These are phyloP conservation scores for Fistulinella cinereoalba DNA, from an alignment of 1,284 basidiomycete genomes.

Conservation along the genomic window DNA sequence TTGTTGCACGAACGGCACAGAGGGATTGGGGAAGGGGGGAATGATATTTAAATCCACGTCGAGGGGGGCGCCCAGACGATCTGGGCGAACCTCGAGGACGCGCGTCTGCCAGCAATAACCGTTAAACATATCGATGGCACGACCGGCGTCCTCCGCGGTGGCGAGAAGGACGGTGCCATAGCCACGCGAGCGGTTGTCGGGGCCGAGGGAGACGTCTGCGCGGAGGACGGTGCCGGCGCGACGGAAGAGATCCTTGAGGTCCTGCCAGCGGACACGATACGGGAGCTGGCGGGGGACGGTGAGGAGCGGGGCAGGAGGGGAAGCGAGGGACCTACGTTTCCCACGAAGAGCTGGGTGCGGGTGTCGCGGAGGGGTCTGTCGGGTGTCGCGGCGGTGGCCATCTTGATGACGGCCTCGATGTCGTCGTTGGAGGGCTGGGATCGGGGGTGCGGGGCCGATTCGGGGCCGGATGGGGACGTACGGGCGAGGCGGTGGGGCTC, in stretches of 20 bases:
- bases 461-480: slow-evolving; percentile 7
- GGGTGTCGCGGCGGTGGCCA: slow-evolving; percentile 58
- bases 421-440: slow-evolving; percentile 62
- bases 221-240: slow-evolving; percentile 93
- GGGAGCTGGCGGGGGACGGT: slow-evolving; percentile 60
- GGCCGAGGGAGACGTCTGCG: slow-evolving; percentile 90
- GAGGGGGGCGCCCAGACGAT: slow-evolving; percentile 53
- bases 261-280: slow-evolving; percentile 96
- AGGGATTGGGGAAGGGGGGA: slow-evolving; percentile 9
- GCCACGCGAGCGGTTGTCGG: slow-evolving; percentile 89
- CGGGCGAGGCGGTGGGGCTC: neutral
- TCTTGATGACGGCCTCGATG: slow-evolving; percentile 79
- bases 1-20: slow-evolving; percentile 20
- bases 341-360: slow-evolving; percentile 87
- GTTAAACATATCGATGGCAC: slow-evolving; percentile 88
- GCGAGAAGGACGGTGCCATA: slow-evolving; percentile 93
- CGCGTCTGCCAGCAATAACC: slow-evolving; percentile 91
- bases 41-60: slow-evolving; percentile 23
- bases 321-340: slow-evolving; percentile 62
- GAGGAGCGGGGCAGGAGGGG: neutral
- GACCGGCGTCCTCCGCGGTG: slow-evolving; percentile 86
- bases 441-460: slow-evolving; percentile 21
- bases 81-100: slow-evolving; percentile 85
- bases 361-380: slow-evolving; percentile 68
- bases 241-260: slow-evolving; percentile 96